Evolutionary conservation across 73 alveolate species (phyloP).

Genomic region (Diophrys sp.): DNA sequence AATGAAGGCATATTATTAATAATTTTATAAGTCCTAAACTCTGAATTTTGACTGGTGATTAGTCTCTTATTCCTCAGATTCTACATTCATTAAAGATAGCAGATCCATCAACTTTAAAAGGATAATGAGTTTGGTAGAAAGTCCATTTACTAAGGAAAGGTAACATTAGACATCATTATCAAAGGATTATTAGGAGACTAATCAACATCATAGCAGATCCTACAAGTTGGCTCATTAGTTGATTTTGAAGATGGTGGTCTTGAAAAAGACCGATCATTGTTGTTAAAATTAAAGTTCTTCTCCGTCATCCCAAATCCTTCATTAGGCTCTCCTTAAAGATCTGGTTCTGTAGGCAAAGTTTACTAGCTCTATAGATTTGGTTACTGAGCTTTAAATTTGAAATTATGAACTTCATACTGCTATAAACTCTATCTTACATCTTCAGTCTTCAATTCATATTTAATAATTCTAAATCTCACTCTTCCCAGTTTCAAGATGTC

Average conservation of each 20-base stretch:
- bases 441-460: background rate
- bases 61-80: no score
- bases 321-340: background rate
- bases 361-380: background rate
- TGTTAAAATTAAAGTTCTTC: background rate
- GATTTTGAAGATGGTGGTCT: background rate
- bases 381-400: background rate
- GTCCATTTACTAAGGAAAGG: no score
- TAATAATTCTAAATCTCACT: constrained; percentile 50
- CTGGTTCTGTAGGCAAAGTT: background rate
- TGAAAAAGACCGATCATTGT: background rate
- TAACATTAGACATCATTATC: no score
- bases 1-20: no score
- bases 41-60: no score
- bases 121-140: no score
- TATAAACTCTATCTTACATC: background rate
- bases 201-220: constrained; percentile 59
- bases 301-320: background rate
- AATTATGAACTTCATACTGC: background rate
- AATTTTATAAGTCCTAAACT: no score
- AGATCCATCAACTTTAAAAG: no score
- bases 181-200: no score
- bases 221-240: constrained; percentile 19
- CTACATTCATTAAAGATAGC: no score
- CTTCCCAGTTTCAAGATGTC: constrained; percentile 60